Percentiles rank a stretch among this genome's conserved stretches.
phyloP scores from a whole-genome alignment of 371 early-diverging fungal genomes.

The Entomophthora muscae region DNA sequence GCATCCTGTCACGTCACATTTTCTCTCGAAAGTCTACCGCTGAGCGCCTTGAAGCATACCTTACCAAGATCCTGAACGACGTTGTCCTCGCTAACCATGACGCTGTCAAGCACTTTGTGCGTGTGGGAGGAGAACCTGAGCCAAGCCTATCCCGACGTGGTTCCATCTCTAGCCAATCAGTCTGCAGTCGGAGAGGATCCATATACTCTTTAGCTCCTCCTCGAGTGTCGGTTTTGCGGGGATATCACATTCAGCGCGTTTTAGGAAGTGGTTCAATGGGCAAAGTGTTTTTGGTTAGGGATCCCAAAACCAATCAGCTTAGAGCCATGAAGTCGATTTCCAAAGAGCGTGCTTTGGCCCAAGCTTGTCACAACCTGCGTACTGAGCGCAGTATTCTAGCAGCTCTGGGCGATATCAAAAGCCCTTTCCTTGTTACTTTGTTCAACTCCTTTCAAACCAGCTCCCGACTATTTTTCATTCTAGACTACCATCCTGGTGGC shows the following conservation, averaged over 20 bases:
- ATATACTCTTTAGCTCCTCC: constrained; percentile 6
- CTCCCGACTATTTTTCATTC: constrained; percentile 39
- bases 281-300: constrained; percentile 40
- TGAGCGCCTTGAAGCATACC: constrained; percentile 18
- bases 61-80: constrained; percentile 16
- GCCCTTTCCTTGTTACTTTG: constrained; percentile 43
- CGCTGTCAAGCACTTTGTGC: constrained; percentile 15
- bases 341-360: constrained; percentile 40
- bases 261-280: constrained; percentile 63
- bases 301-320: constrained; percentile 23
- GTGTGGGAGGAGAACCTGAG: constrained; percentile 16
- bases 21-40: constrained; percentile 21
- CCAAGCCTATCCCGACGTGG: constrained; percentile 13
- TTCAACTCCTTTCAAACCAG: constrained; percentile 42
- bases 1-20: constrained; percentile 17
- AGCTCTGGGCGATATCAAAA: constrained; percentile 38
- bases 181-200: neutral
- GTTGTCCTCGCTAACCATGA: constrained; percentile 13
- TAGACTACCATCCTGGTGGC: constrained; percentile 58
- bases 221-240: constrained; percentile 20
- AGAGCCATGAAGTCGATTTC: constrained; percentile 54
- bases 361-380: constrained; percentile 38
- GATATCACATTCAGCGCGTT: constrained; percentile 36
- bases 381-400: constrained; percentile 53
- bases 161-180: neutral